A percentile compares a stretch with the other conserved stretches of the same genome.
These are phyloP conservation scores for Obba rivulosa DNA, from an alignment of 768 basidiomycete species.

Conservation along the genomic window DNA sequence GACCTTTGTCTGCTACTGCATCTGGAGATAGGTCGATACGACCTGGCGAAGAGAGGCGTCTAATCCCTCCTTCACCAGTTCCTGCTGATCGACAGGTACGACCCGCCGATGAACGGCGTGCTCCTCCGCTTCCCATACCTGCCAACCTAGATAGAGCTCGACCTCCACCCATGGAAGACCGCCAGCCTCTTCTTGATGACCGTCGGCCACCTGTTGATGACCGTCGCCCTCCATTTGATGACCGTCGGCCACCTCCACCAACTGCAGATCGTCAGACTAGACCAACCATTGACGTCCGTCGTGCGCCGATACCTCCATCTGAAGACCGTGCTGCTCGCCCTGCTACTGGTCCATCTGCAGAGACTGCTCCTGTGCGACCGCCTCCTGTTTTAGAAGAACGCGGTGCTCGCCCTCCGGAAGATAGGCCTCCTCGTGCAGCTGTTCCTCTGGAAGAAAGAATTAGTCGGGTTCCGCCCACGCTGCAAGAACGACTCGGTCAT, in stretches of 20 bases:
- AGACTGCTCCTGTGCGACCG: constrained; percentile 3
- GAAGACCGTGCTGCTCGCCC: constrained; percentile 16
- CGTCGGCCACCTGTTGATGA: background rate
- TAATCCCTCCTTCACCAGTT: constrained; percentile 1
- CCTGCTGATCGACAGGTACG: constrained; percentile 4
- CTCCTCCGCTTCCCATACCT: background rate
- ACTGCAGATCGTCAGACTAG: background rate
- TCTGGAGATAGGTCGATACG: constrained; percentile 2
- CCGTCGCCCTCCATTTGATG: background rate
- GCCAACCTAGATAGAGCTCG: background rate
- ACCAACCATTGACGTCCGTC: constrained; percentile 5
- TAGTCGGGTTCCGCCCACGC: constrained; percentile 12
- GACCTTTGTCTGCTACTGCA: background rate
- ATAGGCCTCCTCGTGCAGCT: constrained; percentile 4
- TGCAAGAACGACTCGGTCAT: constrained; percentile 20
- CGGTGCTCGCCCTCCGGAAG: constrained; percentile 8
- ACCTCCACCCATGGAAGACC: background rate
- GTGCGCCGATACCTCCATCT: constrained; percentile 7
- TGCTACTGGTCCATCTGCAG: constrained; percentile 5
- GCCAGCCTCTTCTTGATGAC: background rate
- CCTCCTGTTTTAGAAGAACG: constrained; percentile 8
- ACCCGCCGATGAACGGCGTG: background rate
- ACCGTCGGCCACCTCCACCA: background rate
- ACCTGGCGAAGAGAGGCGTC: constrained; percentile 9
- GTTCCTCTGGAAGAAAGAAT: constrained; percentile 21